Base-by-base conservation (phyloP, 2,329 filamentous ascomycete genomes). In the Bertia moriformis region DNA sequence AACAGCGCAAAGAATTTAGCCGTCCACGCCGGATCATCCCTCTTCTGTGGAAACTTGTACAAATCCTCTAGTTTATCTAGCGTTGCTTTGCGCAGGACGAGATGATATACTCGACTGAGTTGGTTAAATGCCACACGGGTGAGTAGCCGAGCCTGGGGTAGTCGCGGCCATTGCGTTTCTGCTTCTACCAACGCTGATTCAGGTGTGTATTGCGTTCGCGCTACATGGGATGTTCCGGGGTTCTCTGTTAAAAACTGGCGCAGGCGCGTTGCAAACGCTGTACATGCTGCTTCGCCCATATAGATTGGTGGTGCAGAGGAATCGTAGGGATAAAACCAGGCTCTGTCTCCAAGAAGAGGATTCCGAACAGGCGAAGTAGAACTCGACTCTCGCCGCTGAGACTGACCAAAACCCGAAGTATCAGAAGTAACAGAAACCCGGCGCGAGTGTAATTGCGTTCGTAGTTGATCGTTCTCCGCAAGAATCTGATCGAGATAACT, bases 231-330 rank as follows among this genome's bases (percentile, higher is more conserved):
- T 22, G 38, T 48, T 1, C 47, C 45, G 5, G 40, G 40, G n/a
- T 44, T 43, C n/a, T 45, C 41, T 3, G 45, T 47, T 3, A 57
- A 44, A 1, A 51, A 48, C 38, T 58, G 55, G 12, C 56, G 53
- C 10, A 58, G 49, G 19, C 56, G 45, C 3, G 57, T 59, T 18
- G 54, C 53, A 45, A 59, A 59, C 1, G 55, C 56, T 5, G 56
- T 52, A 41, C 56, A 56, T 12, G 57, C 53, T 12, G 57, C 56
- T 39, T 59, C 55, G 12, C 50, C 51, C 32, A 60, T 53, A 39
- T 56, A 51, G 4, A 59, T 54, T 4, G 57, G 56, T 37, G 53
- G 48, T 19, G 53, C 52, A 4, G 47, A 43, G 7, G 48, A 45
- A 18, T 52, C 51, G 39, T 55, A 44, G 4, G 51, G 47, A 14